Percentiles rank a stretch among this genome's conserved stretches.
Conservation (phyloP, 108 stramenopile genomes). For the Cyclostephanos tholiformis region DNA sequence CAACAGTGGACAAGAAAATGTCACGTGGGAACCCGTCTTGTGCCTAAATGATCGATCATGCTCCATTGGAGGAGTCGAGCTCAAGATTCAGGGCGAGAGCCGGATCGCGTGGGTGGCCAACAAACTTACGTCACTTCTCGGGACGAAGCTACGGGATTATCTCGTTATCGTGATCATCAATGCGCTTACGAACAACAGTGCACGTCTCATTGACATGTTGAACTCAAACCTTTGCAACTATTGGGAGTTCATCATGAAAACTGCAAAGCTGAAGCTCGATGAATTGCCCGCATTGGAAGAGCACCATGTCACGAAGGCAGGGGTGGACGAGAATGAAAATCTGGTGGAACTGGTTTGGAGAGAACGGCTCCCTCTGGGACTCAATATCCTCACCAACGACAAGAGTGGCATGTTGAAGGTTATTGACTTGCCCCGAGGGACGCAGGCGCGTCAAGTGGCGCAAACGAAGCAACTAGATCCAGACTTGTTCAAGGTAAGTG, state of each 20-base stretch:
- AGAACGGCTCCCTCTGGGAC: slow-evolving; percentile 81
- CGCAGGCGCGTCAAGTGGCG: slow-evolving; percentile 82
- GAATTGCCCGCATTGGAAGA: slow-evolving; percentile 53
- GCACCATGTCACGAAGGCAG: slow-evolving; percentile 65
- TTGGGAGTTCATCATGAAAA: slow-evolving; percentile 84
- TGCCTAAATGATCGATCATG: slow-evolving; percentile 81
- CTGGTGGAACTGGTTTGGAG: slow-evolving; percentile 85
- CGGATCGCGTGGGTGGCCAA: slow-evolving; percentile 83
- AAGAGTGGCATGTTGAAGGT: slow-evolving; percentile 82
- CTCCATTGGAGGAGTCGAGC: slow-evolving; percentile 74
- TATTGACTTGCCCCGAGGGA: slow-evolving; percentile 90
- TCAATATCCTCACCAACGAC: slow-evolving; percentile 87
- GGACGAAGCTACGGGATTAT: slow-evolving; percentile 77
- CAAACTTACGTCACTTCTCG: slow-evolving; percentile 81
- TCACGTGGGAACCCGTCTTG: slow-evolving; percentile 83
- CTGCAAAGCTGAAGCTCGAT: slow-evolving; percentile 68
- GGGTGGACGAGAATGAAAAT: slow-evolving; percentile 45
- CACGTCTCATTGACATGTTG: slow-evolving; percentile 77
- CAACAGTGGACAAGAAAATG: slow-evolving; percentile 12
- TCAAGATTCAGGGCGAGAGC: slow-evolving; percentile 78
- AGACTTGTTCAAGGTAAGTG: slow-evolving; percentile 52
- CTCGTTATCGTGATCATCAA: slow-evolving; percentile 69
- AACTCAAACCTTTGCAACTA: slow-evolving; percentile 71
- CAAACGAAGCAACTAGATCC: slow-evolving; percentile 81
- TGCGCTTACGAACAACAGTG: slow-evolving; percentile 73